Conservation (phyloP, 2,329 filamentous ascomycete genomes). For the Cordyceps militaris region DNA sequence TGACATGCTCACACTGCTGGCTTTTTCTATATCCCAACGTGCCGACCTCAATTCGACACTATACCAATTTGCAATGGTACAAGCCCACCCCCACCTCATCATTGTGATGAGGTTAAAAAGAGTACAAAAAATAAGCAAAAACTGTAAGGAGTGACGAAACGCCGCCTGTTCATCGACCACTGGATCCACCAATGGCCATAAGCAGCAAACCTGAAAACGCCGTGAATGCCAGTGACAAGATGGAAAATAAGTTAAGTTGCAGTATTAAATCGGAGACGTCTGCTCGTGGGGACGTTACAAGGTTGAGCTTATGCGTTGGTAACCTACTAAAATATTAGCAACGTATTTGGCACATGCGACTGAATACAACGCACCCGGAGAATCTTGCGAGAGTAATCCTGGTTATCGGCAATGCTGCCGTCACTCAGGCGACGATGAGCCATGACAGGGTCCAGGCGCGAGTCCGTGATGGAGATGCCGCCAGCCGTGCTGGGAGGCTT, state of each 20-base stretch:
- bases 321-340: constrained; percentile 33
- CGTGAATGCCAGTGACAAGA: constrained; percentile 32
- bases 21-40: constrained; percentile 11
- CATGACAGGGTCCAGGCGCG: constrained; percentile 80
- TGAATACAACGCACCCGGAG: constrained; percentile 63
- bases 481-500: constrained; percentile 58
- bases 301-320: constrained; percentile 48
- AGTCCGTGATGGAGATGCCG: constrained; percentile 67
- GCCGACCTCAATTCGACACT: neutral
- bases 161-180: constrained; percentile 29
- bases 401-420: constrained; percentile 93
- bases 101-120: constrained; percentile 8
- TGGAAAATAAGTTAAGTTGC: constrained; percentile 9
- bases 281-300: constrained; percentile 18
- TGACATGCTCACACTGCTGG: neutral
- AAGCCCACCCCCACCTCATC: constrained; percentile 31
- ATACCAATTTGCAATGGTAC: constrained; percentile 14
- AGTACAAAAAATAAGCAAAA: constrained; percentile 21
- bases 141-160: constrained; percentile 22
- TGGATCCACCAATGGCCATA: constrained; percentile 30
- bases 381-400: constrained; percentile 94
- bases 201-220: constrained; percentile 35
- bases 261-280: constrained; percentile 14
- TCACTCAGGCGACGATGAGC: constrained; percentile 80
- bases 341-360: neutral